These are phyloP conservation scores for Syzygium syzygioides DNA, from an alignment of 441 rosid genomes.

Conservation along the genomic window DNA sequence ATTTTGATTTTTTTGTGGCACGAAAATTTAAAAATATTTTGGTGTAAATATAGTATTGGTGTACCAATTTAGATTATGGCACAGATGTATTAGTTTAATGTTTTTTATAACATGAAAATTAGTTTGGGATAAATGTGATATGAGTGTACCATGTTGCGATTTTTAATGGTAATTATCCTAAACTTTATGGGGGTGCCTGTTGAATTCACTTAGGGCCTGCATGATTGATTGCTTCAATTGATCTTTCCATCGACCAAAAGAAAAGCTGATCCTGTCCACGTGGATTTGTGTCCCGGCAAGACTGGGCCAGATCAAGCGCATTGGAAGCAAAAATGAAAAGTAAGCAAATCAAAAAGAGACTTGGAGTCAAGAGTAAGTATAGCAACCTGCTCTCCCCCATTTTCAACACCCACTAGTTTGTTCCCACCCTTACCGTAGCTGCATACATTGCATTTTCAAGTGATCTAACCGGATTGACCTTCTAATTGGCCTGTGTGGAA, in stretches of 20 bases:
- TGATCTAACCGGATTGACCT: neutral
- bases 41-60: too few species aligned
- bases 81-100: too few species aligned
- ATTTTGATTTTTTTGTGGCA: too few species aligned
- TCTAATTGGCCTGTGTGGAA: neutral
- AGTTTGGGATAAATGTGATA: too few species aligned
- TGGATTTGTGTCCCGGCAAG: neutral
- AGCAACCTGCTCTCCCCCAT: neutral
- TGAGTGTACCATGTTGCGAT: too few species aligned
- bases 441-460: neutral
- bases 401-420: neutral
- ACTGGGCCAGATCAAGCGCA: neutral
- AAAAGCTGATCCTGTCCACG: neutral
- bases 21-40: too few species aligned
- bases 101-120: too few species aligned
- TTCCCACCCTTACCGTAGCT: neutral
- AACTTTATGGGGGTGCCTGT: neutral
- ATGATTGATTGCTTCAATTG: neutral
- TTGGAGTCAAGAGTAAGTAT: neutral
- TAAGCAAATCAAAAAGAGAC: too few species aligned
- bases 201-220: neutral
- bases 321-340: too few species aligned
- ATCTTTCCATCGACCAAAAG: too few species aligned
- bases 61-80: too few species aligned
- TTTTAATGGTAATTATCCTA: too few species aligned